Conservation (phyloP, 768 basidiomycete species). For the Pleurotus salmoneostramineus region DNA sequence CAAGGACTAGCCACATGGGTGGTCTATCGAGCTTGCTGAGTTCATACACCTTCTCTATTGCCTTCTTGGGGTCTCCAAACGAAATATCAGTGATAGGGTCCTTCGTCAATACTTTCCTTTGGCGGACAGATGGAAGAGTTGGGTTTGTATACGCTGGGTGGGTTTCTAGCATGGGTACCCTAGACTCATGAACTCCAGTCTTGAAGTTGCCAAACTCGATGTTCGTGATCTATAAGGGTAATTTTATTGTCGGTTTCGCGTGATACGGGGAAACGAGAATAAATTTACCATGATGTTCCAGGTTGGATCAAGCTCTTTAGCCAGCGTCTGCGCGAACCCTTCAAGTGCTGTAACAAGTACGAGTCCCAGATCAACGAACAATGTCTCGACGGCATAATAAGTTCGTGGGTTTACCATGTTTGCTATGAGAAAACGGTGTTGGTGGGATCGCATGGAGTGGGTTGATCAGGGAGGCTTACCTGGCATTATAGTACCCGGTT, state of each 20-base stretch:
- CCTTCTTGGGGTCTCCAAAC: background rate
- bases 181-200: background rate
- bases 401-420: background rate
- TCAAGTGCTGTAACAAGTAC: slow-evolving; percentile 21
- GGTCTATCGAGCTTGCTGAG: background rate
- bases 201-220: background rate
- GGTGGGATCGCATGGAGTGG: background rate
- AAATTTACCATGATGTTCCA: slow-evolving; percentile 27
- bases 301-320: slow-evolving; percentile 24
- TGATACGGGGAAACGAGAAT: background rate
- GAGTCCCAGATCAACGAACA: too few species aligned
- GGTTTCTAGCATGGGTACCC: background rate
- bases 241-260: background rate
- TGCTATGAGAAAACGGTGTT: background rate
- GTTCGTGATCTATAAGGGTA: background rate
- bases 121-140: background rate
- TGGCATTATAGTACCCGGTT: slow-evolving; percentile 19
- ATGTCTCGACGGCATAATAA: too few species aligned
- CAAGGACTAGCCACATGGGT: slow-evolving; percentile 1
- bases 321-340: slow-evolving; percentile 21
- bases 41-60: background rate
- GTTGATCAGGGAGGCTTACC: background rate
- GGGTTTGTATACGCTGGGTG: slow-evolving; percentile 2
- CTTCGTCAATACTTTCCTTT: background rate
- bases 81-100: background rate